These are phyloP conservation scores for Coniferiporia weirii DNA, from an alignment of 1,284 basidiomycete species.

Conservation along the genomic window DNA sequence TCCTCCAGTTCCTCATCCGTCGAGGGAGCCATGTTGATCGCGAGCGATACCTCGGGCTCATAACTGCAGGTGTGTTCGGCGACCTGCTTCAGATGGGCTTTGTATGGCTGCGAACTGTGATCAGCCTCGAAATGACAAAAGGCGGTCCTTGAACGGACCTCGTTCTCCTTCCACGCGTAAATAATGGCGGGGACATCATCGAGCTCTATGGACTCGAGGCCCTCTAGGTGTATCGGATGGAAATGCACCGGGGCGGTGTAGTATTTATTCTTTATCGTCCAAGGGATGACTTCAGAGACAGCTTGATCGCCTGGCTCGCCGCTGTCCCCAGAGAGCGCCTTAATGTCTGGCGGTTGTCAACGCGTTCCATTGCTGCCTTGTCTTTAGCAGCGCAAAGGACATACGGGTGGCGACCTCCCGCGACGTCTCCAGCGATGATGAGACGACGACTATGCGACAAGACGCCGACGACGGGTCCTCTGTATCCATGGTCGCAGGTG, in stretches of 20 bases:
- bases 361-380: conserved; percentile 14
- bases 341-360: conserved; percentile 21
- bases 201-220: conserved; percentile 33
- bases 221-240: conserved; percentile 41
- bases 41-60: conserved; percentile 66
- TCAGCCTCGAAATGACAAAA: conserved; percentile 2
- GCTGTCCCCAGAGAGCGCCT: conserved; percentile 26
- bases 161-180: conserved; percentile 60
- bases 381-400: conserved; percentile 25
- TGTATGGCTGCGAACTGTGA: conserved; percentile 41
- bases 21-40: conserved; percentile 35
- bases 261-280: conserved; percentile 82
- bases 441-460: conserved; percentile 47
- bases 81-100: conserved; percentile 47
- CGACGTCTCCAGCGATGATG: conserved; percentile 37
- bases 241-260: conserved; percentile 78
- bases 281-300: conserved; percentile 41
- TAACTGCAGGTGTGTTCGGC: conserved; percentile 39
- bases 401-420: conserved; percentile 42
- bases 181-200: conserved; percentile 60
- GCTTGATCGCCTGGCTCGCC: conserved; percentile 10
- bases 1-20: conserved; percentile 51
- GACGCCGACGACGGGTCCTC: conserved; percentile 13
- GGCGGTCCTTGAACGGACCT: conserved; percentile 41
- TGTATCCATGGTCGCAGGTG: neutral